Percentiles rank a stretch among this genome's conserved stretches.
Conservation (phyloP, 1,139 yeast genomes). For the Chernovozyma aurita region DNA sequence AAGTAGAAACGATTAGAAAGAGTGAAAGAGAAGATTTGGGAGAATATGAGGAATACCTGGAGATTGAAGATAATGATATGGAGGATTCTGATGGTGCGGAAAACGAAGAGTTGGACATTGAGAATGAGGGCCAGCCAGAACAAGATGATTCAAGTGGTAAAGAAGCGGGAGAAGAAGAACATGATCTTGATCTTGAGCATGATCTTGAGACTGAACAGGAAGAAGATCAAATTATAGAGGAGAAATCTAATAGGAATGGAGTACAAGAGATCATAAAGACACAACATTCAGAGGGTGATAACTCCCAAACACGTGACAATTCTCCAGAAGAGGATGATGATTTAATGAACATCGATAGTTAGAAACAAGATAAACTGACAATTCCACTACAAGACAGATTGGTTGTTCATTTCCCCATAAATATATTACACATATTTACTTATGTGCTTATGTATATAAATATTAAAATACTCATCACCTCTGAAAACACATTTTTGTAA, state of each 20-base stretch:
- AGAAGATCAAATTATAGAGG: background rate
- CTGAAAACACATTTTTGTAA: too few relatives aligned
- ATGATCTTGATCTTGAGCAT: too few relatives aligned
- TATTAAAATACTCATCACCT: too few relatives aligned
- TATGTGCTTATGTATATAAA: too few relatives aligned
- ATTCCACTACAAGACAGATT: too few relatives aligned
- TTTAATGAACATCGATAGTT: slow-evolving; percentile 10
- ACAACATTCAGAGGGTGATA: too few relatives aligned
- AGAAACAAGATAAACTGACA: too few relatives aligned
- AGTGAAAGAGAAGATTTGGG: slow-evolving; percentile 16
- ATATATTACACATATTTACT: too few relatives aligned
- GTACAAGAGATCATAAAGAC: slow-evolving; percentile 9
- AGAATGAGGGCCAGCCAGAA: slow-evolving; percentile 11
- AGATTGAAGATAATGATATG: slow-evolving; percentile 6
- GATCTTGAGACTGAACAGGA: slow-evolving; percentile 9
- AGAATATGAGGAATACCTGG: slow-evolving; percentile 7
- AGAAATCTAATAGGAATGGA: slow-evolving; percentile 8
- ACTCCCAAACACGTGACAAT: too few relatives aligned
- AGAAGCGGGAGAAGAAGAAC: slow-evolving; percentile 9
- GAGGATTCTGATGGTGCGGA: slow-evolving; percentile 9
- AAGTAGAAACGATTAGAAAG: slow-evolving; percentile 26
- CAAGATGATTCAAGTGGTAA: slow-evolving; percentile 5
- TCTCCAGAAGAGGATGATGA: slow-evolving; percentile 11
- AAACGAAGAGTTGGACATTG: slow-evolving; percentile 8
- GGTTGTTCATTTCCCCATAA: too few relatives aligned